phyloP scores from a whole-genome alignment of 345 rosid genomes.

The Lagerstroemia speciosa region DNA sequence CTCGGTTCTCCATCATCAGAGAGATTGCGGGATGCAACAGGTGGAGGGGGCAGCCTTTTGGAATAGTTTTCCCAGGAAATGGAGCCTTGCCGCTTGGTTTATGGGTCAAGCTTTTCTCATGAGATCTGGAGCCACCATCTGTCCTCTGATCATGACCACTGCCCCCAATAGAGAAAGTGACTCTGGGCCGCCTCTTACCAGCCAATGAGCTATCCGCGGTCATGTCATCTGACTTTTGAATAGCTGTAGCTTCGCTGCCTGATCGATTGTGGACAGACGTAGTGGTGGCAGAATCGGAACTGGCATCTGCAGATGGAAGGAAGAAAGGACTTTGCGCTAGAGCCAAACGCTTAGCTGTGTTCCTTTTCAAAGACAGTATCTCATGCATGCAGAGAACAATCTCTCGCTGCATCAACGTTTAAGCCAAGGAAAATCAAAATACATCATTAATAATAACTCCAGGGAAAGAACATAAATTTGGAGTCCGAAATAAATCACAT shows the following conservation, averaged over 20 bases:
- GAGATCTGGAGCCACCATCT: slow-evolving; percentile 68
- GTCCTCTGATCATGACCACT: slow-evolving; percentile 58
- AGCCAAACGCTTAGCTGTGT: slow-evolving; percentile 41
- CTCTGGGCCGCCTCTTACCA: slow-evolving; percentile 47
- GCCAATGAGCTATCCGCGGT: slow-evolving; percentile 69
- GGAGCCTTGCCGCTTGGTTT: slow-evolving; percentile 40
- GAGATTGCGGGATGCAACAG: slow-evolving; percentile 42
- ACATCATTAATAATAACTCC: background rate
- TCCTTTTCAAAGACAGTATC: slow-evolving; percentile 67
- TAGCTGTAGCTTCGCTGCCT: slow-evolving; percentile 50
- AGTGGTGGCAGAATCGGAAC: slow-evolving; percentile 93
- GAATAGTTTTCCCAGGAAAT: slow-evolving; percentile 72
- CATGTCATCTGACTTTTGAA: slow-evolving; percentile 88
- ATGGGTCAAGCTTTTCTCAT: slow-evolving; percentile 34
- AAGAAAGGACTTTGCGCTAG: slow-evolving; percentile 38
- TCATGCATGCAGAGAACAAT: slow-evolving; percentile 69
- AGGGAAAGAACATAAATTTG: too few species aligned
- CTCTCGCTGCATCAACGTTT: slow-evolving; percentile 57
- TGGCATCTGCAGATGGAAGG: slow-evolving; percentile 35
- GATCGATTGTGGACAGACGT: slow-evolving; percentile 71
- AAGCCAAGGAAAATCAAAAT: slow-evolving; percentile 3
- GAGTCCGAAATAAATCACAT: background rate
- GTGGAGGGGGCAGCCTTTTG: slow-evolving; percentile 40
- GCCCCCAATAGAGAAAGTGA: slow-evolving; percentile 21
- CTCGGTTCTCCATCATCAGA: slow-evolving; percentile 60